phyloP scores from a whole-genome alignment of 2,329 filamentous ascomycete genomes.

The Triangularia verruculosa region DNA sequence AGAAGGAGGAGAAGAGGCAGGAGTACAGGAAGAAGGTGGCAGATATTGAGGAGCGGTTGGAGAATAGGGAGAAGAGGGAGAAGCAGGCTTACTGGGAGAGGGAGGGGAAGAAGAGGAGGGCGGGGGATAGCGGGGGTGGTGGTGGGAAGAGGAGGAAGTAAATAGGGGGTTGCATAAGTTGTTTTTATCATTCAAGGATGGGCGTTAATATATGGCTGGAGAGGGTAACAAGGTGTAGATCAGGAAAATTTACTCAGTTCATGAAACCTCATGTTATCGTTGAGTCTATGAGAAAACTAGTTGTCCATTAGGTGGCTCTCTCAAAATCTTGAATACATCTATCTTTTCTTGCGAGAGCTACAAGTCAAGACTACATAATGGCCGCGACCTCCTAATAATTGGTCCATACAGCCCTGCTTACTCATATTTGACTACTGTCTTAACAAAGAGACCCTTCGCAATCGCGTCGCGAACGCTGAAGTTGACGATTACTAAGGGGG shows the following conservation, averaged over 20 bases:
- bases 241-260: neutral
- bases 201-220: neutral
- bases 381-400: neutral
- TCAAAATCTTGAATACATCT: too few relatives aligned
- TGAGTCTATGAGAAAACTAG: too few relatives aligned
- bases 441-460: neutral
- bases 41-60: constrained; percentile 80
- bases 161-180: neutral
- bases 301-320: too few relatives aligned
- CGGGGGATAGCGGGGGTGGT: constrained; percentile 42
- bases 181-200: neutral
- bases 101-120: constrained; percentile 71
- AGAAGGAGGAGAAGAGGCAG: constrained; percentile 83
- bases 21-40: constrained; percentile 80
- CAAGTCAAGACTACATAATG: too few relatives aligned
- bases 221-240: neutral
- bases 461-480: neutral
- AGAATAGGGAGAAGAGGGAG: constrained; percentile 83
- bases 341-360: too few relatives aligned
- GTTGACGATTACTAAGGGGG: neutral
- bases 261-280: neutral
- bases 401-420: neutral
- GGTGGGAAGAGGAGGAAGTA: constrained; percentile 40
- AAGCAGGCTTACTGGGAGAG: constrained; percentile 88
- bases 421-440: neutral